phyloP scores from a whole-genome alignment of 1,139 yeast species.

The Pichia sp. region DNA sequence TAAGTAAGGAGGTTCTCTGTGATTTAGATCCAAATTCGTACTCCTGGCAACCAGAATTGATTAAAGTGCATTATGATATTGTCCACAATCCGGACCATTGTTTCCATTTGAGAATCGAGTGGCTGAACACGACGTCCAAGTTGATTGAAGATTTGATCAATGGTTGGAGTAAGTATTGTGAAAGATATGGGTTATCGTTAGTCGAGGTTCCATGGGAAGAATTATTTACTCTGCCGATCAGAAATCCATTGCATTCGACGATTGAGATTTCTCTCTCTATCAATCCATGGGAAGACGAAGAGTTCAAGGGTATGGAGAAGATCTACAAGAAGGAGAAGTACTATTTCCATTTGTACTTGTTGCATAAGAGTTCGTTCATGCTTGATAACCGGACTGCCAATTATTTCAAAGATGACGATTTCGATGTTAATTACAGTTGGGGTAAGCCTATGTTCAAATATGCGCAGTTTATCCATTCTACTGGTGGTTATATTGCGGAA shows the following conservation, averaged over 20 bases:
- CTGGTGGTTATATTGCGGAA: slow-evolving; percentile 91
- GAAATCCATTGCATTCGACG: slow-evolving; percentile 87
- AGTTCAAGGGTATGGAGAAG: slow-evolving; percentile 45
- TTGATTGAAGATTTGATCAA: slow-evolving; percentile 86
- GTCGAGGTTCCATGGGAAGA: slow-evolving; percentile 97
- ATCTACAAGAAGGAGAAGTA: slow-evolving; percentile 43
- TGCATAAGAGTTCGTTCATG: slow-evolving; percentile 70
- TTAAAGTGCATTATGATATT: slow-evolving; percentile 84
- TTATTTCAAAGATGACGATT: slow-evolving; percentile 51
- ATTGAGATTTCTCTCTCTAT: slow-evolving; percentile 63
- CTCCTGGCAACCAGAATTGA: slow-evolving; percentile 75
- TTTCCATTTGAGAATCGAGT: slow-evolving; percentile 85
- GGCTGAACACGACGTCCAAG: slow-evolving; percentile 90
- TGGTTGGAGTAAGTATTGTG: slow-evolving; percentile 80
- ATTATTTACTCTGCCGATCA: slow-evolving; percentile 67
- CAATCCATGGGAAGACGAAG: slow-evolving; percentile 65
- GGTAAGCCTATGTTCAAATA: slow-evolving; percentile 80
- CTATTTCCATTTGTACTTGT: slow-evolving; percentile 56
- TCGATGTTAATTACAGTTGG: slow-evolving; percentile 81
- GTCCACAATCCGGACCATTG: slow-evolving; percentile 96
- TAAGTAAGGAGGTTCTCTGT: slow-evolving; percentile 61
- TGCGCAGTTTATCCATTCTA: slow-evolving; percentile 85
- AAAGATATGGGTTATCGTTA: slow-evolving; percentile 77
- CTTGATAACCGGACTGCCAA: slow-evolving; percentile 79
- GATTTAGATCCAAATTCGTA: slow-evolving; percentile 74